Evolutionary conservation across 78 protist genomes (phyloP).

Genomic region (Monocercomonoides exilis): DNA sequence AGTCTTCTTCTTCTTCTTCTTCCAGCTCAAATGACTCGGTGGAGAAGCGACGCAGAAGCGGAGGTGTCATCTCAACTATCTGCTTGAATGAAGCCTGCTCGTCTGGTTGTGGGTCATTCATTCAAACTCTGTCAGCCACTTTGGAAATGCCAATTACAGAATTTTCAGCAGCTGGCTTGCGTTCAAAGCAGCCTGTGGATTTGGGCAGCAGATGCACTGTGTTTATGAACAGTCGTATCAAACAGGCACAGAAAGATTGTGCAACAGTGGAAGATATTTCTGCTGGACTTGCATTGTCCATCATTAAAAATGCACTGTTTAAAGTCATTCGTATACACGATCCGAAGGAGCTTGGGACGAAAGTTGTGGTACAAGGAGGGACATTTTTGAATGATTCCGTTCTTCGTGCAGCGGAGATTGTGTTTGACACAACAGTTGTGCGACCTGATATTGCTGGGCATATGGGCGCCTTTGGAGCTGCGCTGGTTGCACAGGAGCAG

Average conservation of each 20-base stretch:
- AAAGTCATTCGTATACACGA: constrained; percentile 9
- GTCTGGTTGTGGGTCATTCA: constrained; percentile 24
- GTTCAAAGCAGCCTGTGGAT: neutral
- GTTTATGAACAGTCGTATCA: constrained; percentile 19
- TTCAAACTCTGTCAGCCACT: neutral
- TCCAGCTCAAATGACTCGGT: too few species aligned
- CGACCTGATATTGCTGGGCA: constrained; percentile 4
- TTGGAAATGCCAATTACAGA: neutral
- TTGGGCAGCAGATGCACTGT: constrained; percentile 24
- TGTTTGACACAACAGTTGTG: neutral
- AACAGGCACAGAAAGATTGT: constrained; percentile 25
- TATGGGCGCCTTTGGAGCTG: constrained; percentile 23
- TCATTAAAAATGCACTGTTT: constrained; percentile 21
- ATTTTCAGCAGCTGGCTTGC: neutral
- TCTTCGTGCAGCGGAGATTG: neutral
- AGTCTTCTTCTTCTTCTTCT: too few species aligned
- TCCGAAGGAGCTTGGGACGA: neutral
- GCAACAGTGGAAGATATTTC: neutral
- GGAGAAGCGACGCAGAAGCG: too few species aligned
- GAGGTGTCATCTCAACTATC: neutral
- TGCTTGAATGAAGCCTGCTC: constrained; percentile 22
- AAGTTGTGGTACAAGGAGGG: constrained; percentile 26
- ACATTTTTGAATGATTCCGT: neutral
- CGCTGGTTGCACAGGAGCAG: neutral
- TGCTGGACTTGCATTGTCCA: constrained; percentile 4